Evolutionary conservation across 495 filamentous ascomycete genomes (phyloP).

Genomic region (Penicillium samsonianum): DNA sequence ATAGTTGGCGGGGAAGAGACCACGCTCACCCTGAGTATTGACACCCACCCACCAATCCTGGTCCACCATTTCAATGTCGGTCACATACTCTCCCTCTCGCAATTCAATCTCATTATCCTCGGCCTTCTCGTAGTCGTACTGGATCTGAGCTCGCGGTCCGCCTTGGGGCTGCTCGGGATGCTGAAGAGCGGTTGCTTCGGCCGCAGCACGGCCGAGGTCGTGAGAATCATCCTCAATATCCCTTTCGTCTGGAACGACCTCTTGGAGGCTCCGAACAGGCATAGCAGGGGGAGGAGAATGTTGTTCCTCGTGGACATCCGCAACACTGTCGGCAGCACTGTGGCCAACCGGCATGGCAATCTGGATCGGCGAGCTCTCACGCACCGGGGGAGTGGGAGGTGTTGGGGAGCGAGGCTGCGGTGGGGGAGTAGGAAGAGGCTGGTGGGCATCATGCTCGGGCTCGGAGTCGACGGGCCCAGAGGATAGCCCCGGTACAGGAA

Average conservation of each 20-base stretch:
- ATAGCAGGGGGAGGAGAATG: conserved; percentile 52
- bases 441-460: conserved; percentile 43
- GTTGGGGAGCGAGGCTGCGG: conserved; percentile 61
- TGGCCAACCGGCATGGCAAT: conserved; percentile 85
- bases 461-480: conserved; percentile 53
- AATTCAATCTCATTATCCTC: conserved; percentile 96
- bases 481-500: conserved; percentile 76
- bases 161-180: conserved; percentile 25
- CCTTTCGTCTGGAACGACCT: conserved; percentile 60
- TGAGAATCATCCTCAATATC: conserved; percentile 65
- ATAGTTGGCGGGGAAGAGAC: conserved; percentile 95
- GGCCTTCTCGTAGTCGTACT: conserved; percentile 96
- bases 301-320: conserved; percentile 54
- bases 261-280: conserved; percentile 57
- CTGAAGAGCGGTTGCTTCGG: conserved; percentile 49
- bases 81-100: conserved; percentile 85
- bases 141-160: conserved; percentile 72
- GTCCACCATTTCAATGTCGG: conserved; percentile 97
- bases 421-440: conserved; percentile 55
- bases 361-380: conserved; percentile 72
- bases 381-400: conserved; percentile 56
- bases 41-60: conserved; percentile 96
- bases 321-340: conserved; percentile 61
- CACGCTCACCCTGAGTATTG: conserved; percentile 75
- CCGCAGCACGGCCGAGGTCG: conserved; percentile 65